Percentiles rank a stretch among this genome's conserved stretches.
phyloP scores from a whole-genome alignment of 768 basidiomycete genomes.

The Termitomyces sp. region DNA sequence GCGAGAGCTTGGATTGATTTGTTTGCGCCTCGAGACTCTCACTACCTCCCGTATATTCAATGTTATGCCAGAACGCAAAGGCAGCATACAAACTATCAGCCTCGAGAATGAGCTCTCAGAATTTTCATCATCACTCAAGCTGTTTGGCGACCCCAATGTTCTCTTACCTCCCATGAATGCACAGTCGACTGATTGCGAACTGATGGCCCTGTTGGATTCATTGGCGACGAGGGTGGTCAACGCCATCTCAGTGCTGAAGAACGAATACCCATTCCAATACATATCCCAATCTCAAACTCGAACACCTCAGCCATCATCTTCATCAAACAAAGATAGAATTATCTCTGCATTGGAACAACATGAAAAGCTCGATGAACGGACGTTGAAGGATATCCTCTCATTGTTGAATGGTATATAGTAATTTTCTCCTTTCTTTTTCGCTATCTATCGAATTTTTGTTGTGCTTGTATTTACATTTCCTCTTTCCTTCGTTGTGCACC shows the following conservation, averaged over 20 bases:
- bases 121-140: conserved; percentile 25
- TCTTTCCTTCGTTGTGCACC: conserved; percentile 4
- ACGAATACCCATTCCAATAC: conserved; percentile 16
- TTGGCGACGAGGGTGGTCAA: conserved; percentile 75
- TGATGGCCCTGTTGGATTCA: conserved; percentile 72
- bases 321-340: conserved; percentile 22
- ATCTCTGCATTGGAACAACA: conserved; percentile 28
- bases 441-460: conserved; percentile 7
- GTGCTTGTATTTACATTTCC: background rate
- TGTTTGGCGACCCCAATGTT: conserved; percentile 55
- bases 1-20: conserved; percentile 63
- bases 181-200: conserved; percentile 64
- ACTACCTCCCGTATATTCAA: conserved; percentile 58
- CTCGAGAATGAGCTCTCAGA: conserved; percentile 24
- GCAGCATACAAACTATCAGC: conserved; percentile 30
- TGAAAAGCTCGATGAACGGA: conserved; percentile 41
- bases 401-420: conserved; percentile 22
- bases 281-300: conserved; percentile 5
- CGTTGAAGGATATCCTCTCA: conserved; percentile 36
- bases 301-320: conserved; percentile 6
- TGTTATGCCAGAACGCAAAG: conserved; percentile 36
- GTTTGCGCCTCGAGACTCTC: conserved; percentile 76
- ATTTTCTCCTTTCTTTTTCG: conserved; percentile 10
- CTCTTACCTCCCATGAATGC: conserved; percentile 67
- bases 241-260: conserved; percentile 37